Evolutionary conservation across 176 grass and related monocot species (phyloP).

Genomic region (Oryza australiensis): DNA sequence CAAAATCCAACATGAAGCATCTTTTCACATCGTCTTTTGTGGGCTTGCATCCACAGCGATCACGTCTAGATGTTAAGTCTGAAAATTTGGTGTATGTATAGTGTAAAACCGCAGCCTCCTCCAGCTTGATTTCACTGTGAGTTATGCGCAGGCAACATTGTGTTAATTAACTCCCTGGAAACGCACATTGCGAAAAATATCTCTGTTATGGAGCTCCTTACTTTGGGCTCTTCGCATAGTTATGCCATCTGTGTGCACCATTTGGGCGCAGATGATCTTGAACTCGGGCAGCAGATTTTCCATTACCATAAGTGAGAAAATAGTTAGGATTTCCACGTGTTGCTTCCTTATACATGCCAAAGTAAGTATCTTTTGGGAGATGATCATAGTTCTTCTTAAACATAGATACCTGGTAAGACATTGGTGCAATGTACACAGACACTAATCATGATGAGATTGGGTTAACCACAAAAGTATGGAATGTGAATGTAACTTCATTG

Average conservation of each 20-base stretch:
- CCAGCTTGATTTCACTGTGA: slow-evolving; percentile 83
- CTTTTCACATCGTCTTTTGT: slow-evolving; percentile 96
- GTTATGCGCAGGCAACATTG: slow-evolving; percentile 10
- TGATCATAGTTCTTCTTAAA: slow-evolving; percentile 99
- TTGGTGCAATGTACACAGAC: slow-evolving; percentile 27
- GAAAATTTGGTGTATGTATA: slow-evolving; percentile 98
- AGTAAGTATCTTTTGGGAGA: slow-evolving; percentile 94
- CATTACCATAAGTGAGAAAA: slow-evolving; percentile 97
- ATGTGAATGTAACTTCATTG: not conserved
- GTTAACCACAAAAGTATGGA: not conserved
- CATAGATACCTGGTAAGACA: slow-evolving; percentile 81
- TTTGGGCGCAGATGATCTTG: slow-evolving; percentile 90
- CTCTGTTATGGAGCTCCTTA: slow-evolving; percentile 34
- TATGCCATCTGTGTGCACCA: slow-evolving; percentile 96
- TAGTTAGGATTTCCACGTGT: slow-evolving; percentile 92
- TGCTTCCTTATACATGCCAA: slow-evolving; percentile 93
- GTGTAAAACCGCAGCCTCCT: slow-evolving; percentile 96
- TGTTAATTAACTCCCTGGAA: not conserved
- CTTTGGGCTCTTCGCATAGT: slow-evolving; percentile 84
- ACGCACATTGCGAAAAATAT: not conserved
- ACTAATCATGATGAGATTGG: not conserved
- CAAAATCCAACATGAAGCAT: slow-evolving; percentile 99
- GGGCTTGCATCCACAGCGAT: slow-evolving; percentile 96
- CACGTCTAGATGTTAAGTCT: slow-evolving; percentile 90
- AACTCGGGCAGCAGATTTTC: slow-evolving; percentile 93